phyloP scores from a whole-genome alignment of 2,329 filamentous ascomycete species.

The Neodidymelliopsis sp. region DNA sequence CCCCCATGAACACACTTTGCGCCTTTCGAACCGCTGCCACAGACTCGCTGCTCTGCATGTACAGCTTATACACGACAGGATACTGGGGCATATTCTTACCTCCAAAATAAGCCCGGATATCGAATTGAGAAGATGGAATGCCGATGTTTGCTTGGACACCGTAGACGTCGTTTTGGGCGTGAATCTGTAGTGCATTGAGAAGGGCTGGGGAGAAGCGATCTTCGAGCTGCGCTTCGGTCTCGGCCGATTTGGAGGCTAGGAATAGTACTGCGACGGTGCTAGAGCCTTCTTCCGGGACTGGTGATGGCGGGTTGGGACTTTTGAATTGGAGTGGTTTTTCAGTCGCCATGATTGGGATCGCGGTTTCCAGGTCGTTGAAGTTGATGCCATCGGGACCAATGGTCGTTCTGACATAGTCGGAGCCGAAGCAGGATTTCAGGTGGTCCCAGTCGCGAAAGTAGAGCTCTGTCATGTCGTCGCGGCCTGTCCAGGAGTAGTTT shows the following conservation, averaged over 20 bases:
- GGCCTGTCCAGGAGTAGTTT: not conserved
- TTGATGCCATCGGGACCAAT: conserved; percentile 5
- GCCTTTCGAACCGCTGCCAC: conserved; percentile 1
- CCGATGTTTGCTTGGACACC: not conserved
- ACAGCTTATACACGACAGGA: conserved; percentile 2
- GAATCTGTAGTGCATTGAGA: not conserved
- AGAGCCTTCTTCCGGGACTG: not conserved
- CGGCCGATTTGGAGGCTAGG: not conserved
- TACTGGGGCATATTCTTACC: conserved; percentile 7
- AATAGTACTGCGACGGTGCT: not conserved
- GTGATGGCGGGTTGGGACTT: not conserved
- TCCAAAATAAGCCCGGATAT: conserved; percentile 7
- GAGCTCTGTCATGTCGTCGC: conserved; percentile 10
- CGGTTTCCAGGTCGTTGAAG: conserved; percentile 3
- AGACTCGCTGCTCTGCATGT: not conserved
- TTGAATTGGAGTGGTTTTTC: not conserved
- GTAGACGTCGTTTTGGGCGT: not conserved
- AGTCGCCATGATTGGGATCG: not conserved
- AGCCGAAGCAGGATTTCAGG: conserved; percentile 3
- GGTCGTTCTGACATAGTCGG: not conserved
- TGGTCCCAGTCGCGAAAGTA: conserved; percentile 8
- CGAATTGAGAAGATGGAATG: not conserved
- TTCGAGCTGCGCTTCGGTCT: not conserved
- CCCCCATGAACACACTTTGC: not conserved
- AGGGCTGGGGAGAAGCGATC: not conserved